Evolutionary conservation across 768 basidiomycete species (phyloP), one percentile per base, ranked within the genome.

Genomic region (Rhodotorula babjevae): DNA sequence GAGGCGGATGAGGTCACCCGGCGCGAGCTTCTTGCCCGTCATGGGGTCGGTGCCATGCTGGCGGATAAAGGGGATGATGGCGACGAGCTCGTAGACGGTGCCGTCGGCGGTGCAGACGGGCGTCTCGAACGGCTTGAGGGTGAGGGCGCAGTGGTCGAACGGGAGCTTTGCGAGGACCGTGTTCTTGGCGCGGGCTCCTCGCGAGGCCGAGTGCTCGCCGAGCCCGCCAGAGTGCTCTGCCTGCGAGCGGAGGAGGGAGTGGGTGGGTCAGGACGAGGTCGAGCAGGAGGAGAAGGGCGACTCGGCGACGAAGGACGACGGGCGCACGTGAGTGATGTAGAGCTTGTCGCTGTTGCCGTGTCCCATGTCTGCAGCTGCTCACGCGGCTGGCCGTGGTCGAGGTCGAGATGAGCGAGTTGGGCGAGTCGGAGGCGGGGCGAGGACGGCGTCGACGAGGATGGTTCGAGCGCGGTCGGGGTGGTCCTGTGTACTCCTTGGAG

Each of bases 171-270:
- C 82, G 44, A 75, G 65, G 61, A 69, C 68, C 9, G 49, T 29
- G 29, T 49, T 47, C 31, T 61, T 57, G 2, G n/a, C 87, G 69
- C 78, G 90, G 88, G 84, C 84, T 80, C 84, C 90, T 82, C 84
- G 87, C 23, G 84, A 85, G 18, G 90, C 83, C 0, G 83, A 89
- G 81, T 93, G 91, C 56, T 89, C 88, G 47, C 91, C 91, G 79
- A 89, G 85, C 55, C 86, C 83, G 56, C 91, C 91, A 14, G 90
- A 84, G 79, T 93, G 92, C 79, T 93, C 91, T 33, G 90, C 88
- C 79, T 93, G 91, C 7, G 23, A 1, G 3, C 18, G 25, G n/a
- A 6, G 0, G 21, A 46, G 31, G 19, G n/a, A 25, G 23, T 14
- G 42, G 18, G 2, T 12, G 2, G 25, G 52, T 56, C 16, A 65